A percentile compares a stretch with the other conserved stretches of the same genome.
These are phyloP conservation scores for Colletotrichum viniferum DNA, from an alignment of 2,329 filamentous ascomycete genomes.

Conservation along the genomic window DNA sequence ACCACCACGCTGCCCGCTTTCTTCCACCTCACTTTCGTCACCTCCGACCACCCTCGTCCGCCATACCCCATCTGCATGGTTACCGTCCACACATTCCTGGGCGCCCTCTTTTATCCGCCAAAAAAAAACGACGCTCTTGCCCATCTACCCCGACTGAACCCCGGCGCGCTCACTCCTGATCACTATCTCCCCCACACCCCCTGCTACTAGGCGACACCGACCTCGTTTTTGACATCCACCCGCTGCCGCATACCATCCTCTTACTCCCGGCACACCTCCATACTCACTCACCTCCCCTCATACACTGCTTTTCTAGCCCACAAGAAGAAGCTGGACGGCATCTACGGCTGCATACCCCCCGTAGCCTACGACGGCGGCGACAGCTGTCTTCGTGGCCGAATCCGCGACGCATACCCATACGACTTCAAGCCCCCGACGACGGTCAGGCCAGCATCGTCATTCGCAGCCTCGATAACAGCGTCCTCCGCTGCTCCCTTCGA, in stretches of 20 bases:
- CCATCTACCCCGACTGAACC: neutral
- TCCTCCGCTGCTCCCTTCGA: neutral
- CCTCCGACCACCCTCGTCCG: neutral
- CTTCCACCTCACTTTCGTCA: neutral
- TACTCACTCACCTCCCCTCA: neutral
- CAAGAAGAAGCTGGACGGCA: neutral
- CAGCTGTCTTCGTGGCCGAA: conserved; percentile 19
- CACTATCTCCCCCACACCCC: neutral
- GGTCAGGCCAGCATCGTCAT: neutral
- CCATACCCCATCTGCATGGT: conserved; percentile 6
- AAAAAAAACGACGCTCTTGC: neutral
- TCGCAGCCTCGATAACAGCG: neutral
- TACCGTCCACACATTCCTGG: neutral
- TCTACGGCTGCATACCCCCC: neutral
- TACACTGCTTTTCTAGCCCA: neutral
- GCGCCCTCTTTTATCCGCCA: conserved; percentile 9
- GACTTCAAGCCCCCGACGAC: neutral
- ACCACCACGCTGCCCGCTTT: neutral
- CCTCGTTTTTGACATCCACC: conserved; percentile 16
- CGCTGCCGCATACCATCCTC: conserved; percentile 7
- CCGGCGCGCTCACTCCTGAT: conserved; percentile 1
- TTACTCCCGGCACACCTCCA: conserved; percentile 11
- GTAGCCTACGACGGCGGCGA: conserved; percentile 18
- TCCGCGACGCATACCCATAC: conserved; percentile 5
- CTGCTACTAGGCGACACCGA: conserved; percentile 15